Evolutionary conservation across 768 basidiomycete species (phyloP).

Genomic region (Auricularia sp.): DNA sequence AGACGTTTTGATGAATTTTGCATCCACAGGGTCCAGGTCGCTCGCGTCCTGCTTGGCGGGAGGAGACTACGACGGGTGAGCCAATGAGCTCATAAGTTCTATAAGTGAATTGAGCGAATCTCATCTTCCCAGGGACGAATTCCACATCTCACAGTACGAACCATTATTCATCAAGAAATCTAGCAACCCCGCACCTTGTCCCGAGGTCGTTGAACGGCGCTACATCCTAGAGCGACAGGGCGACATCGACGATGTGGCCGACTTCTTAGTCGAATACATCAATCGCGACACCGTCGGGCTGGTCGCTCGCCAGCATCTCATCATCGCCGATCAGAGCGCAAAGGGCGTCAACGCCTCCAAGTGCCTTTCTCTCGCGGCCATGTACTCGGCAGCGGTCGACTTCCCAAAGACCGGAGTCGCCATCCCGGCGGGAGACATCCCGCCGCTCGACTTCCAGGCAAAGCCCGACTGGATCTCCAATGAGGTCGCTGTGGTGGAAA

Average conservation of each 20-base stretch:
- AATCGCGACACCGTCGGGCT: conserved; percentile 12
- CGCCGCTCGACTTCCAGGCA: conserved; percentile 29
- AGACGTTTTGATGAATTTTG: no score
- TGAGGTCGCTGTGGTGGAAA: conserved; percentile 30
- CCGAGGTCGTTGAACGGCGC: background rate
- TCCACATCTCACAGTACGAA: background rate
- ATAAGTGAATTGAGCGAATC: background rate
- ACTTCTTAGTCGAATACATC: conserved; percentile 15
- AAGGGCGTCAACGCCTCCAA: conserved; percentile 11
- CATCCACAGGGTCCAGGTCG: background rate
- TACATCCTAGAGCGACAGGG: conserved; percentile 4
- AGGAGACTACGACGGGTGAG: conserved; percentile 11
- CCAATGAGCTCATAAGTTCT: background rate
- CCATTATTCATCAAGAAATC: background rate
- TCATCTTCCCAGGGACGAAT: background rate
- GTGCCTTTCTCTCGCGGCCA: conserved; percentile 13
- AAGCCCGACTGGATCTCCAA: conserved; percentile 75
- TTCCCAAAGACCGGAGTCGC: conserved; percentile 9
- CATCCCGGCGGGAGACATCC: conserved; percentile 4
- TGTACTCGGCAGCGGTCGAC: conserved; percentile 13
- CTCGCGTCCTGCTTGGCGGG: conserved; percentile 12
- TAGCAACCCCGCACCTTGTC: background rate
- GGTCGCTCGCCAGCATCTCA: conserved; percentile 12
- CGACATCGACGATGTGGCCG: conserved; percentile 12
- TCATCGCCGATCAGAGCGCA: conserved; percentile 13